These are phyloP conservation scores for Geotrichum carabidarum DNA, from an alignment of 1,139 yeast genomes.

Conservation along the genomic window DNA sequence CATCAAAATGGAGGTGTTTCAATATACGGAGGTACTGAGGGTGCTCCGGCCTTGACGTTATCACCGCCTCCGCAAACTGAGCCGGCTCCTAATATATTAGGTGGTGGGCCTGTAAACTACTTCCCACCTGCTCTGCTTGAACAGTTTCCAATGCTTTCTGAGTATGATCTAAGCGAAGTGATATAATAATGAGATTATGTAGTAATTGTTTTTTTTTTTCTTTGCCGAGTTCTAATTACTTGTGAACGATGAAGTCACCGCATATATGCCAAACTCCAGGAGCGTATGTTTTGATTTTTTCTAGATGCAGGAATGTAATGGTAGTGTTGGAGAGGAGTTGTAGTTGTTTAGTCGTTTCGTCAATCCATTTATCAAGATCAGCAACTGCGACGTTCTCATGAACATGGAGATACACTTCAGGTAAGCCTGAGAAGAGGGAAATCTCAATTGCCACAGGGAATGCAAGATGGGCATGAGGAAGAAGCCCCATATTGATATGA, in stretches of 20 bases:
- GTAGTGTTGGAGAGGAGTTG: constrained; percentile 8
- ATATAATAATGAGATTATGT: not conserved
- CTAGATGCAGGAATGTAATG: constrained; percentile 38
- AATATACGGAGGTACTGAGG: constrained; percentile 25
- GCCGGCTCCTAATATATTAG: constrained; percentile 19
- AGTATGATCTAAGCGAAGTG: not conserved
- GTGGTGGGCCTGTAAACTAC: not conserved
- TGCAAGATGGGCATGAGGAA: constrained; percentile 62
- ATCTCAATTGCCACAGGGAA: constrained; percentile 48
- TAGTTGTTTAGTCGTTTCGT: constrained; percentile 20
- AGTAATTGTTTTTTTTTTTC: not conserved
- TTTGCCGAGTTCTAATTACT: not conserved
- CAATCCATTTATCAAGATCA: constrained; percentile 41
- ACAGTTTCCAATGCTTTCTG: constrained; percentile 13
- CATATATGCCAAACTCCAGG: constrained; percentile 83
- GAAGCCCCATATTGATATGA: constrained; percentile 72
- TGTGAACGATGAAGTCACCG: constrained; percentile 41
- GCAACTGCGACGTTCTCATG: constrained; percentile 65
- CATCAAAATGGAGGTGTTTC: constrained; percentile 11
- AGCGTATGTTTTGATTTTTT: constrained; percentile 75
- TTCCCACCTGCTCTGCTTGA: constrained; percentile 12
- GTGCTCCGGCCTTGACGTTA: constrained; percentile 24
- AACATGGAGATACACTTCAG: constrained; percentile 47
- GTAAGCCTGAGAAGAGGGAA: constrained; percentile 20
- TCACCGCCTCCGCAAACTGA: constrained; percentile 25